Conservation (phyloP, 495 filamentous ascomycete genomes). For the Hypoxylon intermedium region DNA sequence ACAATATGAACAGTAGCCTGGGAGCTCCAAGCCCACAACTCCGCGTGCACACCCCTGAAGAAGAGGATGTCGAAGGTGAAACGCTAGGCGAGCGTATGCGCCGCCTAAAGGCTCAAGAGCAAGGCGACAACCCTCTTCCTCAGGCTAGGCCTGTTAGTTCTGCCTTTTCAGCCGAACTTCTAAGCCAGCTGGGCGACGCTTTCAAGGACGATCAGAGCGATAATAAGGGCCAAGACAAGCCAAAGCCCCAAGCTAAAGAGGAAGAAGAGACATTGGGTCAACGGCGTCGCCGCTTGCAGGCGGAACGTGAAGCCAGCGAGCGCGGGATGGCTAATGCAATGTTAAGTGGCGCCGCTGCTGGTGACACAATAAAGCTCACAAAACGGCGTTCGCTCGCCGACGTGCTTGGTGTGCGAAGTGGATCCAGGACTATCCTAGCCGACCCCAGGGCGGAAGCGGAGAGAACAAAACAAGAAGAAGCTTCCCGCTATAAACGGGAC, state of each 20-base stretch:
- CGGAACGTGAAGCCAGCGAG: constrained; percentile 66
- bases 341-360: constrained; percentile 11
- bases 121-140: constrained; percentile 56
- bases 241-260: constrained; percentile 53
- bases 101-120: constrained; percentile 64
- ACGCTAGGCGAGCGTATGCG: constrained; percentile 77
- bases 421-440: constrained; percentile 19
- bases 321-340: constrained; percentile 46
- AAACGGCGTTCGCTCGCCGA: constrained; percentile 43
- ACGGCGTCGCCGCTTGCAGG: constrained; percentile 79
- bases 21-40: constrained; percentile 40
- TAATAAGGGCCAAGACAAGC: constrained; percentile 43
- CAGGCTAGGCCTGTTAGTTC: constrained; percentile 68
- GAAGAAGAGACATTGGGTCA: constrained; percentile 90
- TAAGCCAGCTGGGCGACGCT: constrained; percentile 71
- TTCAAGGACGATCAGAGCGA: constrained; percentile 43
- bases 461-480: constrained; percentile 43
- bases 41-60: constrained; percentile 44
- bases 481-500: constrained; percentile 40
- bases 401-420: constrained; percentile 29
- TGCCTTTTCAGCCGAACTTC: constrained; percentile 79
- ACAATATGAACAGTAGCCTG: constrained; percentile 27
- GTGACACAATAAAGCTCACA: constrained; percentile 22
- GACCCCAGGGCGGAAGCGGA: constrained; percentile 38
- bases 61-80: constrained; percentile 72